Evolutionary conservation across 1,284 basidiomycete species (phyloP).

Genomic region (Cutaneotrichosporon sp.): DNA sequence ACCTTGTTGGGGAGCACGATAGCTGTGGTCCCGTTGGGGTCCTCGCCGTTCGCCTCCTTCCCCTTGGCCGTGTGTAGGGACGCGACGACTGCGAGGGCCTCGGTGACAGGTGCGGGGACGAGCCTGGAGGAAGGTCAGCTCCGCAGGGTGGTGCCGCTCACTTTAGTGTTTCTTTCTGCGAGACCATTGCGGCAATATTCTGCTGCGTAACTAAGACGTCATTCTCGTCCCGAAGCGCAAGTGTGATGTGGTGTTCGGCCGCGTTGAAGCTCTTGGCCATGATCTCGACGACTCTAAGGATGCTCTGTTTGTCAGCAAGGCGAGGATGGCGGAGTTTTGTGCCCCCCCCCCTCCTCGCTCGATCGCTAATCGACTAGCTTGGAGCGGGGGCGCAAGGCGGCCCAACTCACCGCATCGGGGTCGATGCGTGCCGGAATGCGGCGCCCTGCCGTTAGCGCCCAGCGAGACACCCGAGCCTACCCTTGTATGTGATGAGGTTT

Average conservation of each 20-base stretch:
- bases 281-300: constrained; percentile 48
- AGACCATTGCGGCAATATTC: constrained; percentile 76
- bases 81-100: constrained; percentile 42
- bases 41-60: constrained; percentile 8
- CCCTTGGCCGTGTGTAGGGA: constrained; percentile 34
- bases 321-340: not conserved
- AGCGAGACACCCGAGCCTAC: constrained; percentile 18
- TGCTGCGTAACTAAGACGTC: constrained; percentile 91
- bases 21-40: not conserved
- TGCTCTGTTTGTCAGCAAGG: constrained; percentile 29
- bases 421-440: constrained; percentile 50
- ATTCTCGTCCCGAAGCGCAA: constrained; percentile 81
- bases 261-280: constrained; percentile 64
- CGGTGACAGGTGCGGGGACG: constrained; percentile 42
- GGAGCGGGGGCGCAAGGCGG: too few species aligned
- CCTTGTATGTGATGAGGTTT: constrained; percentile 47
- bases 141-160: constrained; percentile 53
- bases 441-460: constrained; percentile 32
- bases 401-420: constrained; percentile 45
- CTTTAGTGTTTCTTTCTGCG: constrained; percentile 75
- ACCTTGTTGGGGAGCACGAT: constrained; percentile 20
- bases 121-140: constrained; percentile 30
- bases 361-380: not conserved
- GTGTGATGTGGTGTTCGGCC: constrained; percentile 75
- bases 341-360: not conserved